A percentile compares a stretch with the other conserved stretches of the same genome.
phyloP scores from a whole-genome alignment of 2,329 filamentous ascomycete species.

The Graphium sp. region DNA sequence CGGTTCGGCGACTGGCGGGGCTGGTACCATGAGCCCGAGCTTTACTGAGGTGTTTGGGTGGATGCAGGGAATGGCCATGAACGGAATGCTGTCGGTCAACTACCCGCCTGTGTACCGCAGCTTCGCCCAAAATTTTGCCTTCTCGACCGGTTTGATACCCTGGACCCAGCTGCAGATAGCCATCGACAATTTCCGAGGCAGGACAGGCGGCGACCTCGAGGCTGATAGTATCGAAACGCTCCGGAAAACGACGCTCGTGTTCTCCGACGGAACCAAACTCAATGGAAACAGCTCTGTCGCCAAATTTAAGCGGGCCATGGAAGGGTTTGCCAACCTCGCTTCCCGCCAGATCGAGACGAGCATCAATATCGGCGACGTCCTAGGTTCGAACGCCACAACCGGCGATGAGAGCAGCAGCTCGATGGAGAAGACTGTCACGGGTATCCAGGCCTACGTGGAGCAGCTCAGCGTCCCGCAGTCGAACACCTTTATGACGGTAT shows the following conservation, averaged over 20 bases:
- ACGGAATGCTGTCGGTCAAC: slow-evolving; percentile 85
- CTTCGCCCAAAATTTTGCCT: slow-evolving; percentile 86
- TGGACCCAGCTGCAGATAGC: slow-evolving; percentile 65
- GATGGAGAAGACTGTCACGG: slow-evolving; percentile 41
- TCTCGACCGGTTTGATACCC: slow-evolving; percentile 69
- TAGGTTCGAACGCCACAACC: slow-evolving; percentile 19
- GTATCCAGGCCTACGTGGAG: slow-evolving; percentile 71
- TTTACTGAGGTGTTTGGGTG: slow-evolving; percentile 75
- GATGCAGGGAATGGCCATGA: slow-evolving; percentile 90
- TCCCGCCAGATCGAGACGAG: slow-evolving; percentile 33
- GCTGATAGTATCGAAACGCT: slow-evolving; percentile 61
- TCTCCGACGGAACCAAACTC: slow-evolving; percentile 39
- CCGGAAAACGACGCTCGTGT: slow-evolving; percentile 59
- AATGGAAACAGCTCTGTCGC: slow-evolving; percentile 19
- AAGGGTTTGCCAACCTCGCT: slow-evolving; percentile 27
- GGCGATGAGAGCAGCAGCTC: slow-evolving; percentile 10
- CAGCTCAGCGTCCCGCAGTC: slow-evolving; percentile 69
- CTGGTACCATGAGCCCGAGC: slow-evolving; percentile 56
- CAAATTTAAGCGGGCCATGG: slow-evolving; percentile 37
- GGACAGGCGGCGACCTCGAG: slow-evolving; percentile 77
- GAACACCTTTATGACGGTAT: slow-evolving; percentile 92
- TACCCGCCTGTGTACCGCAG: slow-evolving; percentile 78
- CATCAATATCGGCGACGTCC: too few relatives aligned
- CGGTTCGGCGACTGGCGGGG: slow-evolving; percentile 32
- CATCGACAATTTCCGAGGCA: slow-evolving; percentile 69